Evolutionary conservation across 192 early-diverging fungal species (phyloP).

Genomic region (Gryganskiella cystojenkinii): DNA sequence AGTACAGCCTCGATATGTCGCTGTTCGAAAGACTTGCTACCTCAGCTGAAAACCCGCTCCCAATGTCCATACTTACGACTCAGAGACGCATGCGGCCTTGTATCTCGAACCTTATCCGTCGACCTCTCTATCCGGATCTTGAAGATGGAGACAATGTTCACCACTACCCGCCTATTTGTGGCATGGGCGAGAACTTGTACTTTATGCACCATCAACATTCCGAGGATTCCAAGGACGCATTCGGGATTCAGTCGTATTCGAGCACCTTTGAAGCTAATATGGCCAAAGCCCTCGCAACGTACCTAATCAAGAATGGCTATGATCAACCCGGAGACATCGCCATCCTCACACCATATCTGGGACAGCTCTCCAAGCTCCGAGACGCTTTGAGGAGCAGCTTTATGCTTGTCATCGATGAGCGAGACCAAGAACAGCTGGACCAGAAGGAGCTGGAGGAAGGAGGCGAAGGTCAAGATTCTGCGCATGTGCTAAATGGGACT

Average conservation of each 20-base stretch:
- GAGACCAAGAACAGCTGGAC: slow-evolving; percentile 47
- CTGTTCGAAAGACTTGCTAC: slow-evolving; percentile 63
- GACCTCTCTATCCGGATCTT: slow-evolving; percentile 58
- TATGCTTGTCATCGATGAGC: slow-evolving; percentile 49
- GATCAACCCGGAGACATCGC: slow-evolving; percentile 58
- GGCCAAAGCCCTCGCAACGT: slow-evolving; percentile 56
- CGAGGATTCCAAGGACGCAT: slow-evolving; percentile 53
- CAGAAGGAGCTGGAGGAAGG: slow-evolving; percentile 5
- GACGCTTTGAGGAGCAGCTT: slow-evolving; percentile 38
- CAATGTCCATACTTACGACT: slow-evolving; percentile 50
- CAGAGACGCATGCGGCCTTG: slow-evolving; percentile 67
- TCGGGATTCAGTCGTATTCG: slow-evolving; percentile 56
- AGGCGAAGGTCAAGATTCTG: not conserved
- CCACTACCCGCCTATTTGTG: slow-evolving; percentile 45
- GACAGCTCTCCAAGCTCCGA: slow-evolving; percentile 59
- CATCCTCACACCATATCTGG: slow-evolving; percentile 65
- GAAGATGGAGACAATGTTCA: slow-evolving; percentile 49
- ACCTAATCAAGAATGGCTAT: slow-evolving; percentile 65
- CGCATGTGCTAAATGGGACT: not conserved
- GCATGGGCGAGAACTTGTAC: slow-evolving; percentile 57
- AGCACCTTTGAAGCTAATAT: slow-evolving; percentile 63
- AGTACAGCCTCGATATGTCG: slow-evolving; percentile 56
- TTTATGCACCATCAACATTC: slow-evolving; percentile 61
- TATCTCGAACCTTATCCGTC: slow-evolving; percentile 58
- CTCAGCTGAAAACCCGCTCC: slow-evolving; percentile 41